phyloP scores from a whole-genome alignment of 75 land plant species.

The Isoetes taiwanensis region DNA sequence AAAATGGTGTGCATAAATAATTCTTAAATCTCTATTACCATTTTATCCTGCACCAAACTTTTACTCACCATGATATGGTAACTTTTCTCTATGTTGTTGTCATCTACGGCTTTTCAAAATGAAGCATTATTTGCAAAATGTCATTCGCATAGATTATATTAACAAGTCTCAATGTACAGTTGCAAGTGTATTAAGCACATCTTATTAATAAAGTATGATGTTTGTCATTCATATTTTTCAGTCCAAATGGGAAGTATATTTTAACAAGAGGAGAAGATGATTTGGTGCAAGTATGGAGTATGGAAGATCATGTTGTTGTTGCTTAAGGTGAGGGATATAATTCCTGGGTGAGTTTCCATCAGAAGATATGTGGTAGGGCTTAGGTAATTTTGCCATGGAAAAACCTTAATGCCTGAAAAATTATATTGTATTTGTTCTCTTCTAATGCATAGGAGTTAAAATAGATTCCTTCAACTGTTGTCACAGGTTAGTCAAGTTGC shows the following conservation, averaged over 20 bases:
- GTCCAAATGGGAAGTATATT: not conserved
- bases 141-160: too few relatives aligned
- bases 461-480: not conserved
- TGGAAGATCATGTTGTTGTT: constrained; percentile 2
- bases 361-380: too few relatives aligned
- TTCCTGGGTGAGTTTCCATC: constrained; percentile 1
- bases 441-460: not conserved
- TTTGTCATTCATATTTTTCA: not conserved
- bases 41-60: too few relatives aligned
- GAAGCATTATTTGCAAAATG: too few relatives aligned
- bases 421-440: not conserved
- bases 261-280: constrained; percentile 1
- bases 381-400: not conserved
- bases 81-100: too few relatives aligned
- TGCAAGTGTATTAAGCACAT: too few relatives aligned
- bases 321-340: constrained; percentile 1
- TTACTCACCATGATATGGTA: too few relatives aligned
- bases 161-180: too few relatives aligned
- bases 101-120: too few relatives aligned
- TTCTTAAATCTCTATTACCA: too few relatives aligned
- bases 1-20: too few relatives aligned
- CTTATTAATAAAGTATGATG: too few relatives aligned
- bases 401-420: not conserved
- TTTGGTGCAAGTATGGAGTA: constrained; percentile 6
- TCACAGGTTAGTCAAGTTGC: constrained; percentile 6